A percentile compares a stretch with the other conserved stretches of the same genome.
These are phyloP conservation scores for Schwanniomyces pseudopolymorphus DNA, from an alignment of 805 yeast species.

Conservation along the genomic window DNA sequence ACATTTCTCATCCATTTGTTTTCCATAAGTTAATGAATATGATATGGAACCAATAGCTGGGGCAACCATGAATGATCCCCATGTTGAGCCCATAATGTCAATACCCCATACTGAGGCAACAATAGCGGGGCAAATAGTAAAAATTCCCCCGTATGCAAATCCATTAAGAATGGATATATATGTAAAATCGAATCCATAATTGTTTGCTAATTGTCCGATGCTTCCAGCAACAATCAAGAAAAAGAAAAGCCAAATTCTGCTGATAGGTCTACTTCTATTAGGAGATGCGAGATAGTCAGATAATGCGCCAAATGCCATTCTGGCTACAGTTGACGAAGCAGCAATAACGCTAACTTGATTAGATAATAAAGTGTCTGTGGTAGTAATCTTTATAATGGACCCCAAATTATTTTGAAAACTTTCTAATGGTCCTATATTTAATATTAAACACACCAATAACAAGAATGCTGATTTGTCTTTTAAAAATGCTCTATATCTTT, in stretches of 20 bases:
- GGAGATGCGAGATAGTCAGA: slow-evolving; percentile 58
- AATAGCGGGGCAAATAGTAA: slow-evolving; percentile 83
- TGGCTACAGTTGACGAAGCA: slow-evolving; percentile 63
- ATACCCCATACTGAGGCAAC: slow-evolving; percentile 86
- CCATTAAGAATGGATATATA: slow-evolving; percentile 58
- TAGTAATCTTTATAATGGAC: slow-evolving; percentile 48
- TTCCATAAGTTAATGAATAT: slow-evolving; percentile 71
- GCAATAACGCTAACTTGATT: slow-evolving; percentile 63
- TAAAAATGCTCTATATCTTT: slow-evolving; percentile 37
- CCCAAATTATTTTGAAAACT: slow-evolving; percentile 83
- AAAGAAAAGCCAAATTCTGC: slow-evolving; percentile 34
- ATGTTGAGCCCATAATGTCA: slow-evolving; percentile 84
- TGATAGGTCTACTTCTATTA: slow-evolving; percentile 23
- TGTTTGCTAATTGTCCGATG: slow-evolving; percentile 25
- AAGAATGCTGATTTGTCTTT: slow-evolving; percentile 62
- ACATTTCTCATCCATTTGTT: slow-evolving; percentile 47
- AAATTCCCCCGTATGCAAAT: slow-evolving; percentile 74
- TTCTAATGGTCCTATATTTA: slow-evolving; percentile 81
- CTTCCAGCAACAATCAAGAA: slow-evolving; percentile 26
- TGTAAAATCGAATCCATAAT: slow-evolving; percentile 17
- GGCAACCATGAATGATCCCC: slow-evolving; percentile 87
- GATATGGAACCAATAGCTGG: slow-evolving; percentile 80
- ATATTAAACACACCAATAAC: slow-evolving; percentile 59
- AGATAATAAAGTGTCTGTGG: slow-evolving; percentile 23
- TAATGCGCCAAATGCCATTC: slow-evolving; percentile 65